Evolutionary conservation across 1,139 yeast species (phyloP).

Genomic region (Sugiyamaella castrensis): DNA sequence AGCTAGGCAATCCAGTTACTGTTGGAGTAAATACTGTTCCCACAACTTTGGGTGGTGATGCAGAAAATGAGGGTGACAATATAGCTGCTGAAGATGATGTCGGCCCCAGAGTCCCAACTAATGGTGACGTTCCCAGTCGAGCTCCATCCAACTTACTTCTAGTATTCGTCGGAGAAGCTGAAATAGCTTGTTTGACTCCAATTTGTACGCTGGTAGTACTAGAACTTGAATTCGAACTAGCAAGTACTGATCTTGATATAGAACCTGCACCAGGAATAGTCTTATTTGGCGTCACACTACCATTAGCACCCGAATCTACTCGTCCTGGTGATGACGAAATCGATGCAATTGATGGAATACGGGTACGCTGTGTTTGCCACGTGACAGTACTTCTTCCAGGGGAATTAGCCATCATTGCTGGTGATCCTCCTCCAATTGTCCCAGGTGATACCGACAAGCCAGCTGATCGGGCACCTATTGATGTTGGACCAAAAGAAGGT

Average conservation of each 20-base stretch:
- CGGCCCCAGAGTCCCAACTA: background rate
- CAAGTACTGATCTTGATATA: background rate
- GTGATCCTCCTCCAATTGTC: constrained; percentile 3
- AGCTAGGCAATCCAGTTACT: constrained; percentile 14
- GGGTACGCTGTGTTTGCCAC: background rate
- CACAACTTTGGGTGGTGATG: background rate
- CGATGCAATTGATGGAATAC: background rate
- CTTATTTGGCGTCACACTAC: background rate
- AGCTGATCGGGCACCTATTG: background rate
- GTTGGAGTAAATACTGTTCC: constrained; percentile 14
- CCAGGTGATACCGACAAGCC: background rate
- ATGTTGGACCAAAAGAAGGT: constrained; percentile 2
- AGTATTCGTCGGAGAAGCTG: constrained; percentile 10
- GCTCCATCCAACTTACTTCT: constrained; percentile 13
- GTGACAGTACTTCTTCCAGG: too few relatives aligned
- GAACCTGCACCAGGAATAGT: background rate
- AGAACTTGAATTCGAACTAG: background rate
- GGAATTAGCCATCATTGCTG: constrained; percentile 2
- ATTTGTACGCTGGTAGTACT: background rate
- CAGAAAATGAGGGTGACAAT: background rate
- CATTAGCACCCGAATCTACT: background rate
- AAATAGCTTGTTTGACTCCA: constrained; percentile 12
- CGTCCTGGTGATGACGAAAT: constrained; percentile 1
- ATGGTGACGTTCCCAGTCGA: background rate
- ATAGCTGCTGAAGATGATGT: background rate